Evolutionary conservation across 805 yeast species (phyloP), one percentile per base, ranked within the genome.

Genomic region (Lipomyces japonicus): DNA sequence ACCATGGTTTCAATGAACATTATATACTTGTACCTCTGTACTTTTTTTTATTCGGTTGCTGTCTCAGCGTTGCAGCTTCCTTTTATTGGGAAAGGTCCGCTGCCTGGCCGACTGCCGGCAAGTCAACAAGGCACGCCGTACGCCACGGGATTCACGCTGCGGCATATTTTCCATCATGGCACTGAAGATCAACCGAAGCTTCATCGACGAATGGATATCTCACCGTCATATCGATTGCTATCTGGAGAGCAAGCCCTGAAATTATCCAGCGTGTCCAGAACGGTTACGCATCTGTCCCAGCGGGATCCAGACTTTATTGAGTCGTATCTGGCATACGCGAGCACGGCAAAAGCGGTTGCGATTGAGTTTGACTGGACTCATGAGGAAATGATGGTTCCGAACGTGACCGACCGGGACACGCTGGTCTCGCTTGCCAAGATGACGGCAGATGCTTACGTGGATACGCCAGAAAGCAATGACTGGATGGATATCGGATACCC

Each of bases 361-460:
- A 44, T 38, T 26, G 55, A 48, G 14, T 50, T 49, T 31, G 58
- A 55, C 36, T 56, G 58, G 60, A 48, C 32, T 10, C 46, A 55
- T 25, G 53, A 52, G 31, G 38, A 34, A 14, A 51, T 57, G 16
- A 43, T 71, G 1, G 76, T 84, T 0, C 98, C 98, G 0, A 78
- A 93, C 59, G 70, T 91, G 9, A 71, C 80, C 1, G 96, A 91
- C 67, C 76, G 76, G 44, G 81, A 80, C 34, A 86, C 97, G 0
- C 65, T 91, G 3, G 71, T 89, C 2, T 70, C 85, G 1, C 68
- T 91, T 39, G 97, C 97, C 0, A 68, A 82, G 48, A 84, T 91
- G 80, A 81, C 96, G 0, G 86, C 96, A 1, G 85, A 91, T 65
- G 97, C 97, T 1, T 93, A 91, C 63, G 95, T 88, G 2, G 76